These are phyloP conservation scores for Ogataea chonburiensis DNA, from an alignment of 805 yeast species.

Conservation along the genomic window DNA sequence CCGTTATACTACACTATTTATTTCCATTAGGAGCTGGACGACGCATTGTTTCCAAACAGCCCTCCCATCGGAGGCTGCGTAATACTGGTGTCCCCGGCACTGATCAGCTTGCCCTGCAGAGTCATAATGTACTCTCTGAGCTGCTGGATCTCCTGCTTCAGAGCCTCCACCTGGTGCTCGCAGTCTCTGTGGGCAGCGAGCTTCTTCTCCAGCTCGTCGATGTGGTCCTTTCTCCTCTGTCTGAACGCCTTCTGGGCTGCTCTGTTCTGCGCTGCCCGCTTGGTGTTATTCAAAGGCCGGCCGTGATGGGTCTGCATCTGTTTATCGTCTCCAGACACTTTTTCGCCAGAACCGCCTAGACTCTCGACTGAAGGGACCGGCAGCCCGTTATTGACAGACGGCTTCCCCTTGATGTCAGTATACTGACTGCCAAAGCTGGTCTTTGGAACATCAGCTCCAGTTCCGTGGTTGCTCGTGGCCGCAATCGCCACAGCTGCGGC, in stretches of 20 bases:
- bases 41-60: constrained; percentile 15
- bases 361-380: constrained; percentile 13
- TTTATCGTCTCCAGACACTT: constrained; percentile 14
- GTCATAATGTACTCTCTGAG: constrained; percentile 71
- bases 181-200: constrained; percentile 63
- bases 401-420: constrained; percentile 7
- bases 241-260: constrained; percentile 91
- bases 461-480: constrained; percentile 13
- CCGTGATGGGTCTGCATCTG: constrained; percentile 26
- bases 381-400: constrained; percentile 12
- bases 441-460: constrained; percentile 1
- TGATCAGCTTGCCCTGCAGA: constrained; percentile 63
- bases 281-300: constrained; percentile 57
- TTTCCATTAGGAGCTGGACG: constrained; percentile 8
- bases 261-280: constrained; percentile 90
- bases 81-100: constrained; percentile 19
- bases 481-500: constrained; percentile 38
- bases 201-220: constrained; percentile 74
- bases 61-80: constrained; percentile 21
- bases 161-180: constrained; percentile 61
- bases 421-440: constrained; percentile 5
- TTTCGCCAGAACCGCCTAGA: constrained; percentile 1
- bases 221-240: constrained; percentile 75
- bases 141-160: constrained; percentile 67
- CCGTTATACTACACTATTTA: constrained; percentile 5